Evolutionary conservation across 1,139 yeast species (phyloP), one percentile per base, ranked within the genome.

Genomic region (Protomyces pachydermus): DNA sequence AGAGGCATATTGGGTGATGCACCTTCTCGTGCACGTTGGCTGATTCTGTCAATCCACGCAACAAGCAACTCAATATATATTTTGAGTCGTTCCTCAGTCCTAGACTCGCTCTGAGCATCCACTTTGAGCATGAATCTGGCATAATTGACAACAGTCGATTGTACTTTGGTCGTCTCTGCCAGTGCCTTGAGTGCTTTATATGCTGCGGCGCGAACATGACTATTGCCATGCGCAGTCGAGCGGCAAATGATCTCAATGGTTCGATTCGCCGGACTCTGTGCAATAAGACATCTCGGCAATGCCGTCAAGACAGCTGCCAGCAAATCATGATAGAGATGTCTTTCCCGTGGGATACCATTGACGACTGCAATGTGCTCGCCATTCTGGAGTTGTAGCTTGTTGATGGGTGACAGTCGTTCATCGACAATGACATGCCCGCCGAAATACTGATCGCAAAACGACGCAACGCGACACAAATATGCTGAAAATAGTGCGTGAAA

Each of bases 41-140:
- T 81, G 66, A 88, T 81, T 55, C 86, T 85, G 14, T 81, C 82
- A 35, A 90, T 76, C 98, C 98, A 95, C 65, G 89, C 84, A 65
- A 83, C 85, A 52, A 93, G 77, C 20, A 93, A 75, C 56, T 88
- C 95, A 2, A 88, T 87, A 69, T 91, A 93, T 0, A 91, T 79
- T 68, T 82, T 83, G 63, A 93, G 76, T 3, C 88, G 73, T 58
- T 85, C 68, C 50, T 46, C 66, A 56, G 32, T 68, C 78, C 57
- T 85, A 82, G 70, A 83, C 82, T 28, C 69, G 68, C 12, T 74
- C 70, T 54, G 73, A 71, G 32, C 97, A 68, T 86, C 89, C 67
- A 88, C 83, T 68, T 86, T 85, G 74, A 91, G 90, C 2, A 96
- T 88, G 67, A 84, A 83, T 69, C 88, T 86, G 0, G 96, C 89